These are phyloP conservation scores for Chlamydomonas incerta DNA, from an alignment of 139 green algal species.

Conservation along the genomic window DNA sequence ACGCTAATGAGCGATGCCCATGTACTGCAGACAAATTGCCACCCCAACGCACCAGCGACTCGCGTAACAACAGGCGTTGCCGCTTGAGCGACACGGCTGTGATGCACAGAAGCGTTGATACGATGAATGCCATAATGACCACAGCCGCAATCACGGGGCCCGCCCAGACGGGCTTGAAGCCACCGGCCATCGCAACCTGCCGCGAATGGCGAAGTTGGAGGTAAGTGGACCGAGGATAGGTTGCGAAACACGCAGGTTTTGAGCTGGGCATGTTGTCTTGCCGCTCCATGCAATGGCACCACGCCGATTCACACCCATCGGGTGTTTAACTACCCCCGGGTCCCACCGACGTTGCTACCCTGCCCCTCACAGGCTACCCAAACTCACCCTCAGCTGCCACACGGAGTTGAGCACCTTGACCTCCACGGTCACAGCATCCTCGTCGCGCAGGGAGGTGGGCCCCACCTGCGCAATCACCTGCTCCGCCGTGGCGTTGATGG, in stretches of 20 bases:
- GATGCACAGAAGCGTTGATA: slow-evolving; percentile 49
- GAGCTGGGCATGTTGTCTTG: too few species aligned
- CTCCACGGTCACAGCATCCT: slow-evolving; percentile 5
- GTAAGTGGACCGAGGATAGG: too few species aligned
- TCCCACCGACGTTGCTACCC: too few species aligned
- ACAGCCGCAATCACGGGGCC: slow-evolving; percentile 53
- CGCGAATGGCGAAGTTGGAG: too few species aligned
- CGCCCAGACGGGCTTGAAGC: slow-evolving; percentile 29
- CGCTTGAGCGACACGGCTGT: slow-evolving; percentile 45
- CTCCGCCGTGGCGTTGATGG: slow-evolving; percentile 13
- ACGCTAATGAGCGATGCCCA: too few species aligned
- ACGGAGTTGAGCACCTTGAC: slow-evolving; percentile 15
- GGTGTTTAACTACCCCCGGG: too few species aligned
- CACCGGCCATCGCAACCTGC: background rate
- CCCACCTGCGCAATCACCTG: slow-evolving; percentile 9
- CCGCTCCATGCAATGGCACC: too few species aligned
- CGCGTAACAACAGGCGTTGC: slow-evolving; percentile 45
- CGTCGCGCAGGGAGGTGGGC: background rate
- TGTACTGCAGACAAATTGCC: too few species aligned
- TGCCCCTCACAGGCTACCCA: too few species aligned
- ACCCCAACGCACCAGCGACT: slow-evolving; percentile 44
- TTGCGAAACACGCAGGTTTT: too few species aligned
- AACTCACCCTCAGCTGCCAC: slow-evolving; percentile 19
- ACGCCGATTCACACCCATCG: too few species aligned
- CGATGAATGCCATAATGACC: slow-evolving; percentile 46